These are phyloP conservation scores for Massarina eburnea DNA, from an alignment of 2,329 filamentous ascomycete species.

Conservation along the genomic window DNA sequence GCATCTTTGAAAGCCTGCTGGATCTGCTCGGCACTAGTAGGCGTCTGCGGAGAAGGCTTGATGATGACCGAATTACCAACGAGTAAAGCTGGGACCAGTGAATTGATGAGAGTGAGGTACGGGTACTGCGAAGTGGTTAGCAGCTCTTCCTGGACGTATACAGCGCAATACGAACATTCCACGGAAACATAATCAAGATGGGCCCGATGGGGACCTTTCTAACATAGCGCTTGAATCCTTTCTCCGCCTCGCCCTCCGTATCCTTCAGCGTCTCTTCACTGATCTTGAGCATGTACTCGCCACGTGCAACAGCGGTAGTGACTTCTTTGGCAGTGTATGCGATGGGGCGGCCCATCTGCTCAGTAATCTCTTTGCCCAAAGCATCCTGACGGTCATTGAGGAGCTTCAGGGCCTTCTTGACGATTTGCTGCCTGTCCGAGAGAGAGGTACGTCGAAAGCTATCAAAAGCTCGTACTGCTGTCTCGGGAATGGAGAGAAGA, in stretches of 20 bases:
- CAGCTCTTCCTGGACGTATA: conserved; percentile 5
- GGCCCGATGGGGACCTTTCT: conserved; percentile 86
- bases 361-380: conserved; percentile 80
- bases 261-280: conserved; percentile 77
- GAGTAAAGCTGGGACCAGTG: conserved; percentile 85
- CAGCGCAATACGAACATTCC: conserved; percentile 73
- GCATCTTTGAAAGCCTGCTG: conserved; percentile 75
- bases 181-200: conserved; percentile 86
- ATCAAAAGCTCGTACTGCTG: conserved; percentile 73
- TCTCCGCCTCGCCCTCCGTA: conserved; percentile 78
- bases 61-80: conserved; percentile 89
- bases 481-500: conserved; percentile 69
- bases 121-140: conserved; percentile 69
- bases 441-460: conserved; percentile 76
- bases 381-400: conserved; percentile 74
- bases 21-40: conserved; percentile 85
- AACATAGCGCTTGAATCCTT: conserved; percentile 88
- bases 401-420: conserved; percentile 75
- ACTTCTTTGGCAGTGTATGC: conserved; percentile 83
- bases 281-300: conserved; percentile 83
- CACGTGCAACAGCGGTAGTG: conserved; percentile 79
- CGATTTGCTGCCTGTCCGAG: conserved; percentile 73
- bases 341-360: conserved; percentile 95
- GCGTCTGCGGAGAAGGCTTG: conserved; percentile 93
- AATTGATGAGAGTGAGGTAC: conserved; percentile 91